Evolutionary conservation across 2,329 filamentous ascomycete species (phyloP).

Genomic region (Bipolaris victoriae): DNA sequence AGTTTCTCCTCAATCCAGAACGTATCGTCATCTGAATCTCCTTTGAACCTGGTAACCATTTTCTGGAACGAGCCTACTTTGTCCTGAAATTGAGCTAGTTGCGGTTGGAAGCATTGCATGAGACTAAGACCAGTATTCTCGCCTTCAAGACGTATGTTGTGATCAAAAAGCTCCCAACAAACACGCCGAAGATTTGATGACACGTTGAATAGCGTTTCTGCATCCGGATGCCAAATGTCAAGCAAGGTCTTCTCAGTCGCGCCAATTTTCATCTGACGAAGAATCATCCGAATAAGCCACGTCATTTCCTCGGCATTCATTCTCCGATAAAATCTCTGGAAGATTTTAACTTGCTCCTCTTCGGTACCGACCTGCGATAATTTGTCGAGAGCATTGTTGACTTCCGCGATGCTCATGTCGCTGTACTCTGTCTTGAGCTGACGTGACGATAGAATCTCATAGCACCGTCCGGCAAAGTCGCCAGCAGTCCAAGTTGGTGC

Average conservation of each 20-base stretch:
- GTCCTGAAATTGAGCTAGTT: constrained; percentile 91
- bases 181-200: constrained; percentile 89
- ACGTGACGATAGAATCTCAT: constrained; percentile 82
- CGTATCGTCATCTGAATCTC: constrained; percentile 71
- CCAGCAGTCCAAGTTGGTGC: constrained; percentile 67
- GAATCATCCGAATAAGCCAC: constrained; percentile 93
- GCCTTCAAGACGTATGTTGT: constrained; percentile 71
- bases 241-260: constrained; percentile 90
- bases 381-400: constrained; percentile 83
- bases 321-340: constrained; percentile 81
- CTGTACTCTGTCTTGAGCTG: constrained; percentile 76
- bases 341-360: constrained; percentile 80
- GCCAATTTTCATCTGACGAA: constrained; percentile 76
- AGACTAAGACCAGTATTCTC: constrained; percentile 76
- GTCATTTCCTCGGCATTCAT: constrained; percentile 95
- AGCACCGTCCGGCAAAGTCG: constrained; percentile 90
- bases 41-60: constrained; percentile 73
- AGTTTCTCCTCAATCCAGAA: constrained; percentile 99
- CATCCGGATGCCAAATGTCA: constrained; percentile 64
- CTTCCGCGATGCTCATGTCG: constrained; percentile 83
- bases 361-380: constrained; percentile 78
- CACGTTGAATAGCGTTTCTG: constrained; percentile 73
- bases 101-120: constrained; percentile 96
- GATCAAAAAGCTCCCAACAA: constrained; percentile 90
- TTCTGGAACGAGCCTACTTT: constrained; percentile 71